Conservation (phyloP, 495 filamentous ascomycete species). For the Clavariopsis aquatica region DNA sequence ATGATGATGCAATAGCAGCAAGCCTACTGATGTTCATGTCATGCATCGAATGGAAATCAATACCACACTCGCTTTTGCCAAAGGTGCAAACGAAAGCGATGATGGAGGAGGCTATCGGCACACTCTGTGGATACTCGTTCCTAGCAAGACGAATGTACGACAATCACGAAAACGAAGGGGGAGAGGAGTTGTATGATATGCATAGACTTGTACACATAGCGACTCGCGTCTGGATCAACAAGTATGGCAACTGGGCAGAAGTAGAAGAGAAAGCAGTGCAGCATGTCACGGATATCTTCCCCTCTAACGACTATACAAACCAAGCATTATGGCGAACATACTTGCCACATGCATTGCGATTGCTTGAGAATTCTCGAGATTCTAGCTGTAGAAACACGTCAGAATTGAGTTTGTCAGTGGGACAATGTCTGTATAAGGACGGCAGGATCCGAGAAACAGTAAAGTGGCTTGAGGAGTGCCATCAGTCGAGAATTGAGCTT, state of each 20-base stretch:
- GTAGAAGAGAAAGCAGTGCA: slow-evolving; percentile 27
- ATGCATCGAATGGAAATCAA: slow-evolving; percentile 44
- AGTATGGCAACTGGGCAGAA: neutral
- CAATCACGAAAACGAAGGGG: too few relatives aligned
- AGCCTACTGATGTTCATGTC: slow-evolving; percentile 39
- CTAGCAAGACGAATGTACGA: slow-evolving; percentile 26
- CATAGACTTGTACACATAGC: slow-evolving; percentile 41
- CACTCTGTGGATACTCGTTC: slow-evolving; percentile 38
- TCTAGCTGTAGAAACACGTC: slow-evolving; percentile 10
- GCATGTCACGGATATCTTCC: slow-evolving; percentile 35
- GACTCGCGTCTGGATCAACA: slow-evolving; percentile 44
- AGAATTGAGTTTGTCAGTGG: slow-evolving; percentile 30
- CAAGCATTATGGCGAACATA: slow-evolving; percentile 39
- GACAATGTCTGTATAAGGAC: slow-evolving; percentile 26
- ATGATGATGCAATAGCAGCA: slow-evolving; percentile 28
- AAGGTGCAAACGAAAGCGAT: slow-evolving; percentile 30
- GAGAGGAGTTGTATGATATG: slow-evolving; percentile 35
- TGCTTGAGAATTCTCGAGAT: slow-evolving; percentile 8
- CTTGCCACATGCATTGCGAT: slow-evolving; percentile 44
- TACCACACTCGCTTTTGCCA: slow-evolving; percentile 39
- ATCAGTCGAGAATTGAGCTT: slow-evolving; percentile 25
- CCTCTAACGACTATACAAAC: slow-evolving; percentile 30
- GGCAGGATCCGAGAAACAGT: slow-evolving; percentile 35
- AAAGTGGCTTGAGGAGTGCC: slow-evolving; percentile 27
- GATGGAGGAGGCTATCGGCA: slow-evolving; percentile 36